Evolutionary conservation across 495 filamentous ascomycete species (phyloP).

Genomic region (Neurospora sp.): DNA sequence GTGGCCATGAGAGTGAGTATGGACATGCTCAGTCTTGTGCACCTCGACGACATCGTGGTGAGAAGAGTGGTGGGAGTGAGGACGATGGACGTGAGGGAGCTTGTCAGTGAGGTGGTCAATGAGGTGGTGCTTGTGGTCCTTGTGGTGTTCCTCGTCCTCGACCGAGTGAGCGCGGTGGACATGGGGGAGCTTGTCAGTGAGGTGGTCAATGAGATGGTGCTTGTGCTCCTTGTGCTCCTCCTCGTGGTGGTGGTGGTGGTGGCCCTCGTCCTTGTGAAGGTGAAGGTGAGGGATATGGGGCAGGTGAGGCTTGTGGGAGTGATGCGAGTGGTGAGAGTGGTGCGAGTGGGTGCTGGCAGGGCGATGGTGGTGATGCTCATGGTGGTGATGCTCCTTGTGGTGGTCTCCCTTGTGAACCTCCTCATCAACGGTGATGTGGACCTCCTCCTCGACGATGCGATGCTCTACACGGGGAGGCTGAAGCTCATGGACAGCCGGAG

Average conservation of each 20-base stretch:
- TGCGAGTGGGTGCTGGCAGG: slow-evolving; percentile 43
- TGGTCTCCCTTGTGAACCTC: slow-evolving; percentile 21
- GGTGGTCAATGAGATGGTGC: neutral
- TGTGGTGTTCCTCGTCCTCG: slow-evolving; percentile 35
- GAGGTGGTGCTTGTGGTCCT: slow-evolving; percentile 21
- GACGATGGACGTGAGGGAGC: neutral
- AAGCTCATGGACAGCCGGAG: slow-evolving; percentile 35
- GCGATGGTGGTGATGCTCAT: slow-evolving; percentile 40
- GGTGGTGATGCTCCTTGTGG: slow-evolving; percentile 19
- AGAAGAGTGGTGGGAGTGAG: slow-evolving; percentile 19
- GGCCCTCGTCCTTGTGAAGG: slow-evolving; percentile 31
- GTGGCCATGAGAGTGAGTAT: neutral
- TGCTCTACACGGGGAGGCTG: slow-evolving; percentile 56
- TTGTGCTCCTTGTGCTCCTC: slow-evolving; percentile 28
- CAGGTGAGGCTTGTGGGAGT: slow-evolving; percentile 36
- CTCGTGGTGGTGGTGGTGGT: slow-evolving; percentile 31
- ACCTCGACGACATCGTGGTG: slow-evolving; percentile 34
- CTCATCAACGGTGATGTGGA: slow-evolving; percentile 61
- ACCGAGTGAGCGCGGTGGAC: neutral
- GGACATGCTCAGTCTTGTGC: neutral
- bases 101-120: neutral
- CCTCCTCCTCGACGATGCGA: slow-evolving; percentile 70
- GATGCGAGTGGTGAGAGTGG: slow-evolving; percentile 12
- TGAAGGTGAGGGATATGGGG: neutral
- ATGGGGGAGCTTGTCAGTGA: neutral